Evolutionary conservation across 768 basidiomycete species (phyloP), one percentile per base, ranked within the genome.

Genomic region (Pleurotus citrinopileatus): DNA sequence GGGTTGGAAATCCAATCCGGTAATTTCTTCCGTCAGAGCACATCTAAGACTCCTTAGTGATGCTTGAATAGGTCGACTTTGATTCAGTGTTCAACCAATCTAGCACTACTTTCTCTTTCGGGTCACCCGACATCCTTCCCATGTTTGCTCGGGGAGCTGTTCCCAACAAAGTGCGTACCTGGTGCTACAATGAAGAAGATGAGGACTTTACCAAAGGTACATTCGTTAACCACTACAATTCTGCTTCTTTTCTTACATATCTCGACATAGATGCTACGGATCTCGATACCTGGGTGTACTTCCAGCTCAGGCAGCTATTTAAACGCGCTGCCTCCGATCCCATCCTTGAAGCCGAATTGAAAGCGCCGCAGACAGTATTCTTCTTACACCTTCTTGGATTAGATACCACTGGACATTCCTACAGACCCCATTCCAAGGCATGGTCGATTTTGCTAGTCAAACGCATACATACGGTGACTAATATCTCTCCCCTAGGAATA

Each of bases 1-100:
- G 87, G 90, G 89, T 43, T 92, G 91, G 90, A 92, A 91, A 72
- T 79, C 84, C 0, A 92, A 91, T 67, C 90, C 89, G 45, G 89
- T 89, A 60, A 58, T 70, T 58, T 9, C 23, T n/a, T 54, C 13
- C 29, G 7, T 32, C 29, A 32, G n/a, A 32, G 13, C 29, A 13
- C 23, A 12, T 61, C 40, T 46, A 38, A 1, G 3, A 6, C n/a
- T 42, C 42, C 25, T 38, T 58, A 59, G 55, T 74, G 36, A 44
- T 51, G 52, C 53, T 23, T 26, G n/a, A 15, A 9, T 46, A 78
- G 76, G 75, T 94, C 46, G 82, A 91, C 60, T 94, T 94, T 64
- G 91, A 94, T 66, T 91, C 90, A 1, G 83, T 94, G 12, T 91
- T 94, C 67, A 94, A 94, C 61, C 87, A 84, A 61, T 91, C 90